Evolutionary conservation across 352 stramenopile genomes (phyloP).

Genomic region (Pythium vanterpoolii): DNA sequence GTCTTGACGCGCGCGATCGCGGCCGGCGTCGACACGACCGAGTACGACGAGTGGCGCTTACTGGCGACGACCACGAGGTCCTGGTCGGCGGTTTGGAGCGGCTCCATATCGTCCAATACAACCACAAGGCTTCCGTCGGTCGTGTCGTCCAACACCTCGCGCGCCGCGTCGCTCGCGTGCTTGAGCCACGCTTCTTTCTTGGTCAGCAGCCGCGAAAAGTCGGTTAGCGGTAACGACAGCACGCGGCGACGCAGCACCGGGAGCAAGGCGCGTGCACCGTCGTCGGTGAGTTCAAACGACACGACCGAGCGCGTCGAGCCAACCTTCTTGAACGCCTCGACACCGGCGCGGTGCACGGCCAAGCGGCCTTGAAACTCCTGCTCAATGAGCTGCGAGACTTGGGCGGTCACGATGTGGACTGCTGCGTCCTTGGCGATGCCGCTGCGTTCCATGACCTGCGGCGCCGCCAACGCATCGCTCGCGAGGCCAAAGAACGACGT

Average conservation of each 20-base stretch:
- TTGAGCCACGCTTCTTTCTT: conserved; percentile 78
- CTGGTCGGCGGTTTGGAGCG: conserved; percentile 65
- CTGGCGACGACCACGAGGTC: conserved; percentile 60
- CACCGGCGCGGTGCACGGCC: conserved; percentile 62
- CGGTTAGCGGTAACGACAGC: conserved; percentile 46
- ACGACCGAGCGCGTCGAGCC: background rate
- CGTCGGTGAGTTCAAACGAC: conserved; percentile 55
- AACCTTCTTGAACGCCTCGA: conserved; percentile 35
- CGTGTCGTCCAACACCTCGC: conserved; percentile 45
- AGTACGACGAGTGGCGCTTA: conserved; percentile 80
- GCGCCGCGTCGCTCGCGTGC: conserved; percentile 56
- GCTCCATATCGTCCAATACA: conserved; percentile 79
- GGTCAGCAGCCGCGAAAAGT: conserved; percentile 60
- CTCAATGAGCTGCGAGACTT: conserved; percentile 43
- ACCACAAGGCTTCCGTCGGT: conserved; percentile 60
- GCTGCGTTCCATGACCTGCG: conserved; percentile 54
- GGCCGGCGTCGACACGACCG: conserved; percentile 53
- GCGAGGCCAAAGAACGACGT: conserved; percentile 40
- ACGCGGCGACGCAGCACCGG: conserved; percentile 46
- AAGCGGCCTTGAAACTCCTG: conserved; percentile 39
- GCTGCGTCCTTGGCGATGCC: conserved; percentile 67
- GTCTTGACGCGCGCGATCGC: conserved; percentile 69
- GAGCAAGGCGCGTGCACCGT: conserved; percentile 58
- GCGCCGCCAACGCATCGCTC: conserved; percentile 3
- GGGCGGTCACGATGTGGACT: conserved; percentile 61